Evolutionary conservation across 148 eudicot genomes (phyloP).

Genomic region (Polygonum aviculare): DNA sequence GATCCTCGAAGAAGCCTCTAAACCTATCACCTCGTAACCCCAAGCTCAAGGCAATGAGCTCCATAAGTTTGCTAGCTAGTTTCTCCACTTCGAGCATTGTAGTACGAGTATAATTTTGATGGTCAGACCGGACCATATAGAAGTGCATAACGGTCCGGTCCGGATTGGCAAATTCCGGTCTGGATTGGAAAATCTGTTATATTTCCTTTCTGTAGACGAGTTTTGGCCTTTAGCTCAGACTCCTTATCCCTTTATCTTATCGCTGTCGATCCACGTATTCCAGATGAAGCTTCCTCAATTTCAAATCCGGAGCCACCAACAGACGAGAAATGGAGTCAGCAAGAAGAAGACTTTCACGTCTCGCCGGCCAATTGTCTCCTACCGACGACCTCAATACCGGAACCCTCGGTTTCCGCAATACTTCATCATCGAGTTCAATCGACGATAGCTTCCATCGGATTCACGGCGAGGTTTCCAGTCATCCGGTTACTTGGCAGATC

Average conservation of each 20-base stretch:
- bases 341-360: slow-evolving; percentile 9
- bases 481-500: slow-evolving; percentile 49
- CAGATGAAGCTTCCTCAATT: neutral
- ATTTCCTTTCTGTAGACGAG: neutral
- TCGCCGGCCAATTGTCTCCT: slow-evolving; percentile 7
- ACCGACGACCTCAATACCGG: neutral
- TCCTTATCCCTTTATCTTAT: slow-evolving; percentile 1
- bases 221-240: neutral
- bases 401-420: slow-evolving; percentile 13
- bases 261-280: neutral
- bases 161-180: too few species aligned
- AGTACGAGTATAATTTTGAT: too few species aligned
- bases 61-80: neutral
- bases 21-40: neutral
- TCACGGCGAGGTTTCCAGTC: slow-evolving; percentile 65
- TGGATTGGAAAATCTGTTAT: too few species aligned
- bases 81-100: slow-evolving; percentile 19
- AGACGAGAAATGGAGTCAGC: slow-evolving; percentile 7
- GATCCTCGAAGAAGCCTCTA: neutral
- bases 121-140: too few species aligned
- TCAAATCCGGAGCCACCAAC: neutral
- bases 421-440: slow-evolving; percentile 17
- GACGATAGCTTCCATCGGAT: slow-evolving; percentile 59
- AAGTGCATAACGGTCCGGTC: too few species aligned
- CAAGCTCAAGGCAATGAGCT: neutral